phyloP scores from a whole-genome alignment of 495 filamentous ascomycete genomes.

The Xylaria palmicola region DNA sequence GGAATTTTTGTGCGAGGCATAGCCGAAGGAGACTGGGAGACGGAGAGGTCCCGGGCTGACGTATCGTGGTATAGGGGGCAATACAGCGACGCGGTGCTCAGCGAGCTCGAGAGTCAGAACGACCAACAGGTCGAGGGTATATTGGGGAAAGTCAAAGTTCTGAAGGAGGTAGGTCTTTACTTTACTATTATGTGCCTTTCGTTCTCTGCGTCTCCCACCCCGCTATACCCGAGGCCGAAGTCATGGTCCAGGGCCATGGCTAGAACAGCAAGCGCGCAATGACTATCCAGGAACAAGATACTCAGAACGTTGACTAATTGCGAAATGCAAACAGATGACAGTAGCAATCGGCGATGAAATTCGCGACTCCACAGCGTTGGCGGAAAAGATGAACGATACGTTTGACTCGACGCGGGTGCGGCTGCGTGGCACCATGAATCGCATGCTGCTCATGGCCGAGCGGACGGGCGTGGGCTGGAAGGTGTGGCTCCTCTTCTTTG shows the following conservation, averaged over 20 bases:
- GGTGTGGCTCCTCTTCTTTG: slow-evolving; percentile 87
- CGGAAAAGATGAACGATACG: slow-evolving; percentile 84
- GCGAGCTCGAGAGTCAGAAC: slow-evolving; percentile 93
- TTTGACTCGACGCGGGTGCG: slow-evolving; percentile 82
- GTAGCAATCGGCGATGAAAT: slow-evolving; percentile 93
- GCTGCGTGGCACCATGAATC: slow-evolving; percentile 88
- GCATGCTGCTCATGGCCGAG: slow-evolving; percentile 96
- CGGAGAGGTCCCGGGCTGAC: not conserved
- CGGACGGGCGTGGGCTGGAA: slow-evolving; percentile 90
- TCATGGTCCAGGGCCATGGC: too few relatives aligned
- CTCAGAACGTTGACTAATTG: not conserved
- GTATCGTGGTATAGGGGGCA: slow-evolving; percentile 63
- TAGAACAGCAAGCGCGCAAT: not conserved
- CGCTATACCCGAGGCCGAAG: not conserved
- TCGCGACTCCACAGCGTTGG: slow-evolving; percentile 75
- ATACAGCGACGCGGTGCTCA: slow-evolving; percentile 89
- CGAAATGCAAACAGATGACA: slow-evolving; percentile 59
- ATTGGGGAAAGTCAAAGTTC: slow-evolving; percentile 80
- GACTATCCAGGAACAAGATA: not conserved
- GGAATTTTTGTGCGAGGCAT: not conserved
- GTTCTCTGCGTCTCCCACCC: too few relatives aligned
- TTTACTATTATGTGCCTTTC: not conserved
- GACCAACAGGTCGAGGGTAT: slow-evolving; percentile 89
- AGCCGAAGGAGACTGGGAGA: not conserved
- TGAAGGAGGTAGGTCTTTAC: slow-evolving; percentile 76